Conservation (phyloP, 352 stramenopile species). For the Blastocystis sp. region DNA sequence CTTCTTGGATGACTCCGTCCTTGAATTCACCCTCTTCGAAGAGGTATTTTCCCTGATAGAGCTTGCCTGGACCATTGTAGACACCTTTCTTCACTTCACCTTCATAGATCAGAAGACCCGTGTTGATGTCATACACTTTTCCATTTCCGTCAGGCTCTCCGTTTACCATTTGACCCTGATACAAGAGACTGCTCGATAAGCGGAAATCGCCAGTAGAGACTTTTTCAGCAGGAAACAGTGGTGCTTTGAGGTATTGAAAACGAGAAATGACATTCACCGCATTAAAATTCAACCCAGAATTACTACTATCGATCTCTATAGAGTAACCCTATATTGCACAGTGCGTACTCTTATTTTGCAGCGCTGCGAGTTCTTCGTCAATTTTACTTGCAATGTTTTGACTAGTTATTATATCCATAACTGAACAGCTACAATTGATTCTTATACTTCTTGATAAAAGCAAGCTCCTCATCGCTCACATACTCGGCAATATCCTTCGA, state of each 20-base stretch:
- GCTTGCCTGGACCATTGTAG: not conserved
- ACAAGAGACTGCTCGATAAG: not conserved
- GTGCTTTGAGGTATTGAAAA: not conserved
- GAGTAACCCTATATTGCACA: not conserved
- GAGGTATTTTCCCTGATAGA: not conserved
- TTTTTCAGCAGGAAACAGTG: not conserved
- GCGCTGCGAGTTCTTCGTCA: not conserved
- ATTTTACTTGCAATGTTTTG: not conserved
- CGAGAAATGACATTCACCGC: not conserved
- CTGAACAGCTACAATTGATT: not conserved
- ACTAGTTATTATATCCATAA: not conserved
- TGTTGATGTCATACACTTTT: not conserved
- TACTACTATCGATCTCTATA: not conserved
- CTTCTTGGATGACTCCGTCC: not conserved
- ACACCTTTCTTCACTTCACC: not conserved
- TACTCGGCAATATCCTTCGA: not conserved
- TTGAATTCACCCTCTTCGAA: constrained; percentile 9
- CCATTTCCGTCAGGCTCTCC: constrained; percentile 18
- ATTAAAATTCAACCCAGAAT: not conserved
- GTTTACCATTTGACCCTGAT: not conserved
- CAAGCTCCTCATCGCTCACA: not conserved
- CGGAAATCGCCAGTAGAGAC: not conserved
- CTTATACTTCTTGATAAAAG: not conserved
- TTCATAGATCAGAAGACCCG: not conserved
- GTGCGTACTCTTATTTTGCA: not conserved